These are phyloP conservation scores for Rhizopogon sp. DNA, from an alignment of 768 basidiomycete species.

Conservation along the genomic window DNA sequence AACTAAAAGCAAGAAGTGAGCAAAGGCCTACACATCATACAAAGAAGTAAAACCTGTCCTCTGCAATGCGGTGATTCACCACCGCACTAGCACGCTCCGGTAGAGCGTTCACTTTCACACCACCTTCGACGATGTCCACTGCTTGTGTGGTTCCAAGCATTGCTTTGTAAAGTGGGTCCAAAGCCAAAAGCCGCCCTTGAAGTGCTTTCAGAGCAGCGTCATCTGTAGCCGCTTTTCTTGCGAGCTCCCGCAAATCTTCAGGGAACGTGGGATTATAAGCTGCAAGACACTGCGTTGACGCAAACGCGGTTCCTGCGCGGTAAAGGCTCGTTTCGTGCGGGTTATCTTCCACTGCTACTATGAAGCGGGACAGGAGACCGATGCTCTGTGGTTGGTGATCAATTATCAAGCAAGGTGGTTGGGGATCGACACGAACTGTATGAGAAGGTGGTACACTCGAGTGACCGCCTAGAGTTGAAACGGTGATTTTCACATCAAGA, in stretches of 20 bases:
- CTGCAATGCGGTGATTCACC: slow-evolving; percentile 67
- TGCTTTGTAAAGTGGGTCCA: slow-evolving; percentile 33
- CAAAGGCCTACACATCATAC: background rate
- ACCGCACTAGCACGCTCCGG: slow-evolving; percentile 63
- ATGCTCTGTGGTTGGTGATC: slow-evolving; percentile 45
- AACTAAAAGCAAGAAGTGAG: slow-evolving; percentile 5
- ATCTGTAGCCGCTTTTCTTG: slow-evolving; percentile 41
- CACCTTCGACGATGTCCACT: slow-evolving; percentile 57
- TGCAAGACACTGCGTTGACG: slow-evolving; percentile 53
- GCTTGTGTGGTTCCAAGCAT: slow-evolving; percentile 68
- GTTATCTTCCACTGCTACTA: slow-evolving; percentile 61
- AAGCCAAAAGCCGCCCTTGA: slow-evolving; percentile 24
- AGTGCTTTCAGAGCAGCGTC: slow-evolving; percentile 45
- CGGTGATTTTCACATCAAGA: slow-evolving; percentile 53
- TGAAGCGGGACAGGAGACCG: slow-evolving; percentile 63
- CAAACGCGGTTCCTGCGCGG: slow-evolving; percentile 10
- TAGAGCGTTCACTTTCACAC: slow-evolving; percentile 71
- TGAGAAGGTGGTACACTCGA: slow-evolving; percentile 77
- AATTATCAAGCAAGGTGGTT: background rate
- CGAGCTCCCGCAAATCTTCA: slow-evolving; percentile 35
- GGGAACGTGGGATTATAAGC: slow-evolving; percentile 53
- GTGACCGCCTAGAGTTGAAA: slow-evolving; percentile 70
- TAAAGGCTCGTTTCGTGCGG: slow-evolving; percentile 48
- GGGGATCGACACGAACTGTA: slow-evolving; percentile 42
- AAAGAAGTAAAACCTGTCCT: slow-evolving; percentile 39